Percentiles rank a stretch among this genome's conserved stretches.
phyloP scores from a whole-genome alignment of 352 stramenopile species.

The Aphanomyces cochlioides region DNA sequence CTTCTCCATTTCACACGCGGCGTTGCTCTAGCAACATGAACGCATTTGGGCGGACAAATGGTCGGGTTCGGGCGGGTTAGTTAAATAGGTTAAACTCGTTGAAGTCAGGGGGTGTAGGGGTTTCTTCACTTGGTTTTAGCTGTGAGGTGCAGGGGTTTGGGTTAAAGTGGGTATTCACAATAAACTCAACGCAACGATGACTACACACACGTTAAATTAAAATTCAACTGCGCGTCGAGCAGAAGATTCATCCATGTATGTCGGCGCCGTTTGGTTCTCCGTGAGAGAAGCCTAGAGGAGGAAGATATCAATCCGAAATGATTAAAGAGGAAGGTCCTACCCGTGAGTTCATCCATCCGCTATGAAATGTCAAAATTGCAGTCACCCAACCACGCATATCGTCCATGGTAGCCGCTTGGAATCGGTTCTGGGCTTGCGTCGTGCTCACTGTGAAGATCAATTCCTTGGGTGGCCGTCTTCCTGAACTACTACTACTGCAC shows the following conservation, averaged over 20 bases:
- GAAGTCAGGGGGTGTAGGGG: no score
- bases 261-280: not conserved
- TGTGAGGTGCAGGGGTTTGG: not conserved
- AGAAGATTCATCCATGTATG: slow-evolving; percentile 7
- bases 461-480: slow-evolving; percentile 58
- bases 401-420: slow-evolving; percentile 68
- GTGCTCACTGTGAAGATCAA: slow-evolving; percentile 77
- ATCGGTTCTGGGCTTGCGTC: slow-evolving; percentile 72
- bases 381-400: slow-evolving; percentile 80
- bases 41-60: no score
- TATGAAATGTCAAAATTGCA: slow-evolving; percentile 61
- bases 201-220: slow-evolving; percentile 17
- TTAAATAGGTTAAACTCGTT: no score
- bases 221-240: slow-evolving; percentile 25
- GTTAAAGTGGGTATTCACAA: slow-evolving; percentile 8
- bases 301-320: not conserved
- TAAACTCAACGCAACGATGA: slow-evolving; percentile 6
- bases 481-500: not conserved
- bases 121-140: no score
- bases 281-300: not conserved
- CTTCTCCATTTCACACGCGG: no score
- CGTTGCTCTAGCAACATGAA: no score
- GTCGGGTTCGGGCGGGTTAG: no score
- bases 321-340: slow-evolving; percentile 3
- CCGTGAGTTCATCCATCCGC: slow-evolving; percentile 47